These are phyloP conservation scores for Phytophthora multivora DNA, from an alignment of 352 stramenopile genomes.

Conservation along the genomic window DNA sequence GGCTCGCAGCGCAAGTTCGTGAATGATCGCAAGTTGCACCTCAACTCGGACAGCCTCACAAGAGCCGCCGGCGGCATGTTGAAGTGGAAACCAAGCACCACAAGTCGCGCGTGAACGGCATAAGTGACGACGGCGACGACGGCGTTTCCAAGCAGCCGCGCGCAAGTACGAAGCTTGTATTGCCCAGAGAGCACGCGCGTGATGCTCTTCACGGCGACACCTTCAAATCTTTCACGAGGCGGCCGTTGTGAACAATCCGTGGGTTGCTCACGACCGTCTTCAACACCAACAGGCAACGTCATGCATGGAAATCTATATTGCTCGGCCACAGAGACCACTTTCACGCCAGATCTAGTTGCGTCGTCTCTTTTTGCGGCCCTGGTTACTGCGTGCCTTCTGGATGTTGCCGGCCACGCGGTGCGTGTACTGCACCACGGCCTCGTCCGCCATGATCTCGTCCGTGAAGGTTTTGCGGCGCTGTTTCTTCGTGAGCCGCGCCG, in stretches of 20 bases:
- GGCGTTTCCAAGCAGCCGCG: neutral
- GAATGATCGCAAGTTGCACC: slow-evolving; percentile 12
- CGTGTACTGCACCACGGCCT: slow-evolving; percentile 82
- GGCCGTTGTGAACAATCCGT: slow-evolving; percentile 6
- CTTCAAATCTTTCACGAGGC: slow-evolving; percentile 23
- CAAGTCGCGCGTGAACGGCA: slow-evolving; percentile 12
- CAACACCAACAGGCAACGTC: neutral
- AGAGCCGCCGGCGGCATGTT: slow-evolving; percentile 3
- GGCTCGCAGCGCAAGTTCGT: slow-evolving; percentile 2
- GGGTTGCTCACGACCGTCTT: neutral
- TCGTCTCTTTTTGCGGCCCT: slow-evolving; percentile 50
- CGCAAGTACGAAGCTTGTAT: too few species aligned
- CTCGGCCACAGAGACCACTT: slow-evolving; percentile 2
- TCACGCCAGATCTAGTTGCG: slow-evolving; percentile 25
- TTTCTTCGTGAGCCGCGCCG: slow-evolving; percentile 91
- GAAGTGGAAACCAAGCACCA: slow-evolving; percentile 23
- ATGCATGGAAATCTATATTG: slow-evolving; percentile 31
- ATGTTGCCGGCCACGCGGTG: slow-evolving; percentile 84
- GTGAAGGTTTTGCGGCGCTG: slow-evolving; percentile 92
- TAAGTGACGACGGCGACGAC: slow-evolving; percentile 22
- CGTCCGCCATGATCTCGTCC: slow-evolving; percentile 95
- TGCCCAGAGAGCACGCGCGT: neutral
- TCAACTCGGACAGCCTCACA: slow-evolving; percentile 9
- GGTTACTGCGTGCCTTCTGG: slow-evolving; percentile 51
- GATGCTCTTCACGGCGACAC: slow-evolving; percentile 12